A percentile compares a stretch with the other conserved stretches of the same genome.
These are phyloP conservation scores for Pestalotiopsis fici DNA, from an alignment of 2,329 filamentous ascomycete species.

Conservation along the genomic window DNA sequence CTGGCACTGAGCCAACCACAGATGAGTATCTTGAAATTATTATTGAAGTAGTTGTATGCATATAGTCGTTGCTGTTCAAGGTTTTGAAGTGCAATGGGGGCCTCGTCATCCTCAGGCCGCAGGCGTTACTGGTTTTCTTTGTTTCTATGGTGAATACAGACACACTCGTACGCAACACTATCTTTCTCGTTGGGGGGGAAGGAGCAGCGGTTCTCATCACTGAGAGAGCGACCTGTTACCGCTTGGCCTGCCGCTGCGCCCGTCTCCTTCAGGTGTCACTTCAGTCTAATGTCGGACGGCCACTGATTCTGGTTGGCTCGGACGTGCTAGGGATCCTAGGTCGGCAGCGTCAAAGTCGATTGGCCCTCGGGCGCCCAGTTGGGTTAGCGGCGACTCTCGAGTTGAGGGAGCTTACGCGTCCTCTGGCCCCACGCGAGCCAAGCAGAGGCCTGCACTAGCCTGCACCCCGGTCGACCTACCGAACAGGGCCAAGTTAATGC, in stretches of 20 bases:
- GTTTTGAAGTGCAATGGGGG: neutral
- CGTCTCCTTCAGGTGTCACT: neutral
- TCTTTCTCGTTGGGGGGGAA: neutral
- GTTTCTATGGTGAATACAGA: too few relatives aligned
- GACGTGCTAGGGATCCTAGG: neutral
- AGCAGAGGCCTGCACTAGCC: neutral
- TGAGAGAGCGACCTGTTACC: neutral
- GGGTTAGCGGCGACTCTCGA: neutral
- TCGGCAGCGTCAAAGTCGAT: neutral
- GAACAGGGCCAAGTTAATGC: conserved; percentile 11
- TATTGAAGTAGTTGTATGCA: neutral
- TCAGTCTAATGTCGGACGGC: neutral
- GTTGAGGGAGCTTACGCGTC: conserved; percentile 11
- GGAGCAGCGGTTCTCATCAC: neutral
- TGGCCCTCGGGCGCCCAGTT: neutral
- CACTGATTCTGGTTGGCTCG: conserved; percentile 7
- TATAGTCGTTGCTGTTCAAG: neutral
- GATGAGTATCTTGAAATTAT: neutral
- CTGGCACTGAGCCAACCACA: conserved; percentile 4
- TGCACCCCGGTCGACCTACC: conserved; percentile 9
- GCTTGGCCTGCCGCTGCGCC: neutral
- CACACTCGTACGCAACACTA: neutral
- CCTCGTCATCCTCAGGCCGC: conserved; percentile 12
- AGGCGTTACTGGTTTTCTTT: neutral
- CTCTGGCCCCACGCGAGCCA: conserved; percentile 7